A percentile compares a stretch with the other conserved stretches of the same genome.
Conservation (phyloP, 2,329 filamentous ascomycete species). For the Fusarium sp. region DNA sequence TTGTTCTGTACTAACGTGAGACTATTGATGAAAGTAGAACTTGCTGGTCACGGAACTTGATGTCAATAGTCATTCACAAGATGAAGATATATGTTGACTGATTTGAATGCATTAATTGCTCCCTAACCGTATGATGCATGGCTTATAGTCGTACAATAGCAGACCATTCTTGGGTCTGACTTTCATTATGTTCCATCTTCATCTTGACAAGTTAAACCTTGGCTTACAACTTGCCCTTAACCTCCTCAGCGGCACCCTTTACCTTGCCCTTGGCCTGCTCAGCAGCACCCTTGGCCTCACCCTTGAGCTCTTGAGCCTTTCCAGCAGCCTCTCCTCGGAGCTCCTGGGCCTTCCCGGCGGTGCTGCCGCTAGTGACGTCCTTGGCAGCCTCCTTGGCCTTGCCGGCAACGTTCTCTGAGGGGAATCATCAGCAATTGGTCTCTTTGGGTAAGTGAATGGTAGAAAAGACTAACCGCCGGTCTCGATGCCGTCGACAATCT, state of each 20-base stretch:
- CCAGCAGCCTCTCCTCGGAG: conserved; percentile 58
- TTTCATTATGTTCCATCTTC: conserved; percentile 26
- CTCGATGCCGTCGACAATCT: conserved; percentile 74
- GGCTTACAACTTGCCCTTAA: conserved; percentile 43
- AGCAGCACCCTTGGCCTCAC: conserved; percentile 61
- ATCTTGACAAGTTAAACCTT: not conserved
- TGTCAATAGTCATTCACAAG: not conserved
- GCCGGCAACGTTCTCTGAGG: conserved; percentile 57
- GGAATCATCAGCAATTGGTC: conserved; percentile 18
- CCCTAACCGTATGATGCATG: conserved; percentile 40
- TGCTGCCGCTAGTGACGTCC: conserved; percentile 52
- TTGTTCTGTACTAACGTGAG: too few relatives aligned
- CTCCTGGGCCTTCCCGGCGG: conserved; percentile 55
- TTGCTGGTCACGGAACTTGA: too few relatives aligned
- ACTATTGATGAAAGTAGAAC: too few relatives aligned
- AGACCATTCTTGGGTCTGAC: conserved; percentile 18
- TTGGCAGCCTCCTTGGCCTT: conserved; percentile 65
- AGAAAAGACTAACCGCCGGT: conserved; percentile 63
- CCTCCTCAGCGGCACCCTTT: conserved; percentile 32
- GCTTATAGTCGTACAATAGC: conserved; percentile 40
- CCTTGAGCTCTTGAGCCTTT: conserved; percentile 57
- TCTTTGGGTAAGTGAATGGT: not conserved
- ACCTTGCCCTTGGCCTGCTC: conserved; percentile 57
- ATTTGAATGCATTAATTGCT: conserved; percentile 36
- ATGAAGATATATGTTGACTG: not conserved